Evolutionary conservation across 192 early-diverging fungal genomes (phyloP).

Genomic region (Coemansia sp.): DNA sequence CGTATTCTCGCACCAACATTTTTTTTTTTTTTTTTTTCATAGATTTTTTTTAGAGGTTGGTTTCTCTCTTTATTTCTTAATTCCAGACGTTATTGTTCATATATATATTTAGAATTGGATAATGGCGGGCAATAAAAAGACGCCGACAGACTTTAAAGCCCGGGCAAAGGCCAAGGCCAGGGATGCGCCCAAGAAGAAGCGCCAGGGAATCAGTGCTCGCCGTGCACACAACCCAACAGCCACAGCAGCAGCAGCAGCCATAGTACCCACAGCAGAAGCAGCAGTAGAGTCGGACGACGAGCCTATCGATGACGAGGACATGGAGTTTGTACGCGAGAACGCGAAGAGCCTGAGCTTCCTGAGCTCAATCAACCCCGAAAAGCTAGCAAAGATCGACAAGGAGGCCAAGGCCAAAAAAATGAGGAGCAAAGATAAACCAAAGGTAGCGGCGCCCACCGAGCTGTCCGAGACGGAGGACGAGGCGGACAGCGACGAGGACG

Average conservation of each 20-base stretch:
- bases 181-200: constrained; percentile 4
- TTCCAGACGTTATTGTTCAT: not conserved
- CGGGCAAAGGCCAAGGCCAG: constrained; percentile 10
- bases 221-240: not conserved
- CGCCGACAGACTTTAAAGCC: constrained; percentile 14
- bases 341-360: constrained; percentile 37
- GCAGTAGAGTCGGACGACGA: constrained; percentile 21
- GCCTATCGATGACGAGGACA: constrained; percentile 43
- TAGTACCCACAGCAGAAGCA: not conserved
- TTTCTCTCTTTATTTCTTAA: not conserved
- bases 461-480: constrained; percentile 30
- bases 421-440: constrained; percentile 1
- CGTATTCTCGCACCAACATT: not conserved
- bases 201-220: not conserved
- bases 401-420: constrained; percentile 31
- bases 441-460: constrained; percentile 9
- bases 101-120: not conserved
- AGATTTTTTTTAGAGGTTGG: not conserved
- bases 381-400: constrained; percentile 31
- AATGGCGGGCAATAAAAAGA: constrained; percentile 10
- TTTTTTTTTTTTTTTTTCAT: constrained; percentile 11
- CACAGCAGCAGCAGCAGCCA: constrained; percentile 6
- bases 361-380: constrained; percentile 32
- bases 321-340: constrained; percentile 48
- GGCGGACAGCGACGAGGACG: not conserved